A percentile compares a stretch with the other conserved stretches of the same genome.
phyloP scores from a whole-genome alignment of 805 yeast species.

The Lachancea thermotolerans region DNA sequence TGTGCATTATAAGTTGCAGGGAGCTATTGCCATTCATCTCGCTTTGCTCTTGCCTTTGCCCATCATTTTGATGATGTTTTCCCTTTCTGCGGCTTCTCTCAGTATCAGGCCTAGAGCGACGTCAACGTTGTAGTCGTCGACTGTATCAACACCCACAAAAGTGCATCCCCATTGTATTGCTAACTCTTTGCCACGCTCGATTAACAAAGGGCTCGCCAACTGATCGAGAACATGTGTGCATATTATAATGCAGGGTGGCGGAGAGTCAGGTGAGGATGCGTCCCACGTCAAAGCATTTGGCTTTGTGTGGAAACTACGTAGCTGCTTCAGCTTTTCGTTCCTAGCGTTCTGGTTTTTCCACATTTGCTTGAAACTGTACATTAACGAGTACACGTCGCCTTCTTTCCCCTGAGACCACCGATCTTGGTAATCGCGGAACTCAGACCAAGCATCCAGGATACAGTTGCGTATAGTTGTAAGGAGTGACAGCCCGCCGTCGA shows the following conservation, averaged over 20 bases:
- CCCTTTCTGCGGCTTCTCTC: slow-evolving; percentile 50
- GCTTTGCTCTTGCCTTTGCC: neutral
- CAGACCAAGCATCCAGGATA: slow-evolving; percentile 68
- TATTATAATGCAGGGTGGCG: slow-evolving; percentile 63
- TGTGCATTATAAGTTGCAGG: neutral
- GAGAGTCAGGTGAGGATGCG: slow-evolving; percentile 35
- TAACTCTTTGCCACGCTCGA: slow-evolving; percentile 50
- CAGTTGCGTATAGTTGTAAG: slow-evolving; percentile 46
- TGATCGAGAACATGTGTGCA: slow-evolving; percentile 57
- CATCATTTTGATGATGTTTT: slow-evolving; percentile 17
- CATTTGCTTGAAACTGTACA: slow-evolving; percentile 49
- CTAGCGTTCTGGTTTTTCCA: slow-evolving; percentile 42
- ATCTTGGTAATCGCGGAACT: slow-evolving; percentile 47
- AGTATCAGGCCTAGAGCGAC: slow-evolving; percentile 50
- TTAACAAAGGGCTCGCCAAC: slow-evolving; percentile 52
- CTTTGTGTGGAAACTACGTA: slow-evolving; percentile 27
- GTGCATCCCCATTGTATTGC: slow-evolving; percentile 61
- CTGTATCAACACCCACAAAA: slow-evolving; percentile 55
- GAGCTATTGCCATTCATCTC: neutral
- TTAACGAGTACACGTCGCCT: slow-evolving; percentile 56
- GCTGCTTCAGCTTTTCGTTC: slow-evolving; percentile 26
- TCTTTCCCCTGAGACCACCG: slow-evolving; percentile 62
- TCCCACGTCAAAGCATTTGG: slow-evolving; percentile 30
- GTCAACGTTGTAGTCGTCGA: slow-evolving; percentile 45
- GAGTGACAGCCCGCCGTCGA: slow-evolving; percentile 27